Conservation (phyloP, 1,284 basidiomycete genomes). For the Lentinus polychrous region DNA sequence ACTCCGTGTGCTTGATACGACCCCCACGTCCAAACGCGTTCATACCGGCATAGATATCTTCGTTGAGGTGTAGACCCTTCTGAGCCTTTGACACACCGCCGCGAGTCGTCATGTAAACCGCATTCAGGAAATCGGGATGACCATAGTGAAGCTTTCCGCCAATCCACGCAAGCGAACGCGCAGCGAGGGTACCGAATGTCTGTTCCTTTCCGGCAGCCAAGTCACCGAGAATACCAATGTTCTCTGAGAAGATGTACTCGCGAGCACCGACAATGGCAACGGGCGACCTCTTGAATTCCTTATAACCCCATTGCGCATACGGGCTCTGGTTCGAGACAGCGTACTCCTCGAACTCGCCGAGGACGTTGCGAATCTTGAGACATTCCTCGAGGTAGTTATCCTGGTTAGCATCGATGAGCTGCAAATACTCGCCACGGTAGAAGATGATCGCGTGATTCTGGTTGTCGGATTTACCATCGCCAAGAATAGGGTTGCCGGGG, state of each 20-base stretch:
- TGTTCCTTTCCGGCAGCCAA: slow-evolving; percentile 99
- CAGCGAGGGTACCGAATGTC: slow-evolving; percentile 97
- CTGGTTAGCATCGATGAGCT: slow-evolving; percentile 99
- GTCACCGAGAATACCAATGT: slow-evolving; percentile 98
- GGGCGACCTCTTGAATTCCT: slow-evolving; percentile 83
- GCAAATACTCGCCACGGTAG: slow-evolving; percentile 97
- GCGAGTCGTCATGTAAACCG: slow-evolving; percentile 96
- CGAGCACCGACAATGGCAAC: slow-evolving; percentile 98
- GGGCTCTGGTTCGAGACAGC: slow-evolving; percentile 82
- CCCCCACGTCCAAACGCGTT: slow-evolving; percentile 96
- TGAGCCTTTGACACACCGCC: slow-evolving; percentile 99
- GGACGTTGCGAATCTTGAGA: slow-evolving; percentile 97
- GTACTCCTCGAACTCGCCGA: slow-evolving; percentile 97
- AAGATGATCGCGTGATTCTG: slow-evolving; percentile 99
- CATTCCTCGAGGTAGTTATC: slow-evolving; percentile 99
- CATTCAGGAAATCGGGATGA: slow-evolving; percentile 98
- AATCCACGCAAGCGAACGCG: slow-evolving; percentile 93
- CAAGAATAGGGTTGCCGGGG: slow-evolving; percentile 97
- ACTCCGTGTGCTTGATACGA: slow-evolving; percentile 98
- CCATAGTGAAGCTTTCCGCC: slow-evolving; percentile 99
- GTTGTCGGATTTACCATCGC: slow-evolving; percentile 99
- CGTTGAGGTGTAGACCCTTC: slow-evolving; percentile 96
- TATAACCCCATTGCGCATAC: slow-evolving; percentile 83
- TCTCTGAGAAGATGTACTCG: slow-evolving; percentile 99
- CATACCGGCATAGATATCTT: slow-evolving; percentile 99